phyloP scores from a whole-genome alignment of 2,329 filamentous ascomycete genomes.

The Penicillium vulpinum region DNA sequence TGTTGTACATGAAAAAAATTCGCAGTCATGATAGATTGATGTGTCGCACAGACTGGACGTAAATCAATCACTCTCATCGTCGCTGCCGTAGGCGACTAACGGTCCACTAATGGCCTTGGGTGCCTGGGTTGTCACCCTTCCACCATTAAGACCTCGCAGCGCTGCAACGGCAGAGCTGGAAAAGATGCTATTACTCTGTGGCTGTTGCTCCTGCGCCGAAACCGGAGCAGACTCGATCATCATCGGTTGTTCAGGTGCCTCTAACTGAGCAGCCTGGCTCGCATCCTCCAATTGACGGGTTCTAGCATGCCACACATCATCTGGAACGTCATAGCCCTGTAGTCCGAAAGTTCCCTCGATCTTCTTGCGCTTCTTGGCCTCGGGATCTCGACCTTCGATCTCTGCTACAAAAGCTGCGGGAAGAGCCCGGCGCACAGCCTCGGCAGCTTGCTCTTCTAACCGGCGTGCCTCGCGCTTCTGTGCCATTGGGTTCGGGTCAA shows the following conservation, averaged over 20 bases:
- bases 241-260: conserved; percentile 47
- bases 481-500: conserved; percentile 92
- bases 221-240: conserved; percentile 49
- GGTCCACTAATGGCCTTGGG: conserved; percentile 57
- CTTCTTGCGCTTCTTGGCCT: conserved; percentile 82
- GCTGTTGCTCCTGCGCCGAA: conserved; percentile 22
- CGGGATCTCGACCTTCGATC: conserved; percentile 86
- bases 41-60: neutral
- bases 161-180: conserved; percentile 80
- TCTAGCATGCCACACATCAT: conserved; percentile 87
- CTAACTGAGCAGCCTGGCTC: conserved; percentile 60
- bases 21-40: conserved; percentile 13
- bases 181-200: conserved; percentile 66
- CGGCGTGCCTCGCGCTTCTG: conserved; percentile 85
- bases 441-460: conserved; percentile 94
- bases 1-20: conserved; percentile 34
- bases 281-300: conserved; percentile 69
- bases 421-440: conserved; percentile 83
- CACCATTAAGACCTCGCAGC: conserved; percentile 58
- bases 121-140: conserved; percentile 45
- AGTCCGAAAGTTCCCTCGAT: conserved; percentile 87
- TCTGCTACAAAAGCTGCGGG: conserved; percentile 90
- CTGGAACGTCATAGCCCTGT: conserved; percentile 88
- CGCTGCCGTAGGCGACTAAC: conserved; percentile 85
- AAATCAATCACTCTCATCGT: conserved; percentile 69